Base-by-base conservation (phyloP, 176 grass and related monocot species). In the Phoenix roebelenii region DNA sequence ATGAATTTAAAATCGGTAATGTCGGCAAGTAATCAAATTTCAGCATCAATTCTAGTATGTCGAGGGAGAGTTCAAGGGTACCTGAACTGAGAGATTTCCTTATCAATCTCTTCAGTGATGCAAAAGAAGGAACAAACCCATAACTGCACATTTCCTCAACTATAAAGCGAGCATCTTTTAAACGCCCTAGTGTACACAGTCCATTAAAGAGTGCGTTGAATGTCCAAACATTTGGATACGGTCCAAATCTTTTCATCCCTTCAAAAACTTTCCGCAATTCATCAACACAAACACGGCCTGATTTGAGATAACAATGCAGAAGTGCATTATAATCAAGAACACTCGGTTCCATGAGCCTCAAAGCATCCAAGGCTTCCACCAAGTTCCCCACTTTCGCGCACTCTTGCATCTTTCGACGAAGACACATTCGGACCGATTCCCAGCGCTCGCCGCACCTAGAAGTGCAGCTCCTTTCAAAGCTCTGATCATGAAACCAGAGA, bases 331-430 rank as follows among this genome's bases (percentile, higher is more conserved):
- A 60, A 30, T 60, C 58, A 7, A 60, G 28, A 19, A 39, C 58
- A 32, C 25, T 29, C 17, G 58, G 58, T 29, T 60, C 26, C 58
- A 60, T 39, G 4, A 18, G 17, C 58, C 58, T 60, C 58, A 60
- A n/a, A 60, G 26, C 25, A 7, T 30, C 30, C 10, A 60, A 60
- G 39, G 58, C 58, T 60, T 32, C 58, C 58, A 39, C 58, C 58
- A 60, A 60, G 17, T 60, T 19, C 16, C 58, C 26, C 18, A 17
- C 58, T 39, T 39, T 60, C 3, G 58, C 58, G 28, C 25, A 32
- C 10, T 60, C 58, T 17, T 60, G 58, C 58, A 60, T 60, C 58
- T 29, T n/a, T 60, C 26, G 26, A 30, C 58, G 58, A 18, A 60
- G 26, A 24, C 28, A 3, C 25, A 32, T n/a, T 18, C 26, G 28